Evolutionary conservation across 139 green algal species (phyloP).

Genomic region (Picochlorum sp.): DNA sequence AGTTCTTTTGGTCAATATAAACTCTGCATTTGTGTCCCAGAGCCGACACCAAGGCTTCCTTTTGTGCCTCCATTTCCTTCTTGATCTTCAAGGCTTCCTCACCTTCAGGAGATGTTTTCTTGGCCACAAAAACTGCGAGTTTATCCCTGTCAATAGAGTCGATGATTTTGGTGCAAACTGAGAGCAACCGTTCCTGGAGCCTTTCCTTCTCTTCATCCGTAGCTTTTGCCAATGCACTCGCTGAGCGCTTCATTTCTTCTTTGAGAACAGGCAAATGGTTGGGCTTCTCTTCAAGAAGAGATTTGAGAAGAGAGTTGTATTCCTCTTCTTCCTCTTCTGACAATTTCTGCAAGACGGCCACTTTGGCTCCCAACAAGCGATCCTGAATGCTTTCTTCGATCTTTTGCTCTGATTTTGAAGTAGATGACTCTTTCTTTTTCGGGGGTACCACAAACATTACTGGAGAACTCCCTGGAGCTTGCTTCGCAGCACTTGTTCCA

Average conservation of each 20-base stretch:
- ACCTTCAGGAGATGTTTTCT: constrained; percentile 49
- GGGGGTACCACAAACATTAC: constrained; percentile 21
- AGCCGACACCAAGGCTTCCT: constrained; percentile 56
- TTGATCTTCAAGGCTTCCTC: constrained; percentile 26
- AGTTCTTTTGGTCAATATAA: constrained; percentile 34
- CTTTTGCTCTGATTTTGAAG: neutral
- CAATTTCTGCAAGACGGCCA: constrained; percentile 46
- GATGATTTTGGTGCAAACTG: constrained; percentile 39
- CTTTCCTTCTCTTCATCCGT: neutral
- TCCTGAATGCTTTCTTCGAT: constrained; percentile 31
- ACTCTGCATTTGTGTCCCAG: constrained; percentile 40
- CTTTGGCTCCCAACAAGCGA: constrained; percentile 56
- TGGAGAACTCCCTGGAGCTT: neutral
- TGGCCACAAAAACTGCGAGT: constrained; percentile 41
- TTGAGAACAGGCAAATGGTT: constrained; percentile 59
- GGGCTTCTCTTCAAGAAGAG: constrained; percentile 39
- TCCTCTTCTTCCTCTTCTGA: constrained; percentile 30
- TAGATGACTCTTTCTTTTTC: constrained; percentile 17
- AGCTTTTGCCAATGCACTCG: constrained; percentile 3
- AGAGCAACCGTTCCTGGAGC: constrained; percentile 22
- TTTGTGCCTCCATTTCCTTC: constrained; percentile 45
- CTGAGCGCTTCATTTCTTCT: constrained; percentile 44
- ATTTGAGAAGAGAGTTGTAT: constrained; percentile 19
- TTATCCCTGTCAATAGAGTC: constrained; percentile 44
- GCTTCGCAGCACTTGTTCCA: constrained; percentile 10